Evolutionary conservation across 306 rosid genomes (phyloP), one percentile per base, ranked within the genome.

Genomic region (Fragaria iinumae): DNA sequence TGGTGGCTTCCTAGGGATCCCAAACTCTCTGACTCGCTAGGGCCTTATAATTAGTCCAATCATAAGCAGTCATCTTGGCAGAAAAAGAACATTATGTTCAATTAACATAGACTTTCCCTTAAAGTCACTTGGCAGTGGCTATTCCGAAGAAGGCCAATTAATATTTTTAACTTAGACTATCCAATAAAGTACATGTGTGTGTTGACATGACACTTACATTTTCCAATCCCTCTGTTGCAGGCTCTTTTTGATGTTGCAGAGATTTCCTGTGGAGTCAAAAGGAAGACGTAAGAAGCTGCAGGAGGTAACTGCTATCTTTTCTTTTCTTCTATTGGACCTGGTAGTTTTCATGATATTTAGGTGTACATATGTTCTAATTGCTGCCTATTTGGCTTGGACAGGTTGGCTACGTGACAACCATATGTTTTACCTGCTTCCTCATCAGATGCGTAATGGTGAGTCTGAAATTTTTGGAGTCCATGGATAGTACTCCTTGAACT

Each of bases 351-450:
- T 65, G 47, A 23, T 69, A 32, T 66, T 41, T 64, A 11, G 10
- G 20, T 23, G 64, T 13, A 66, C 67, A 65, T 72, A 49, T 32
- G 12, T 29, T 71, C 56, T 20, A 56, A 53, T 25, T 64, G 72
- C 63, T 77, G 52, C 60, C 38, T 38, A 39, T 77, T 82, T 76
- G 59, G 82, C 65, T 76, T 77, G 59, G 80, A 72, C 90, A 95
- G 99, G 99, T 95, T 81, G 97, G 99, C 85, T 95, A 95, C 16
- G 99, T 95, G 87, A 95, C 99, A 65, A 92, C 97, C 72, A 92
- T 95, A 79, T 95, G 99, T 73, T 95, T 95, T 88, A 69, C 89
- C 50, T 95, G 99, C 83, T 95, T 95, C 92, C 97, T 95, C 60
- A 80, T 91, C 84, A 88, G 99, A 90, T 90, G 97, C 71, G 75